A percentile compares a stretch with the other conserved stretches of the same genome.
phyloP scores from a whole-genome alignment of 768 basidiomycete genomes.

The Filobasidium wieringae region DNA sequence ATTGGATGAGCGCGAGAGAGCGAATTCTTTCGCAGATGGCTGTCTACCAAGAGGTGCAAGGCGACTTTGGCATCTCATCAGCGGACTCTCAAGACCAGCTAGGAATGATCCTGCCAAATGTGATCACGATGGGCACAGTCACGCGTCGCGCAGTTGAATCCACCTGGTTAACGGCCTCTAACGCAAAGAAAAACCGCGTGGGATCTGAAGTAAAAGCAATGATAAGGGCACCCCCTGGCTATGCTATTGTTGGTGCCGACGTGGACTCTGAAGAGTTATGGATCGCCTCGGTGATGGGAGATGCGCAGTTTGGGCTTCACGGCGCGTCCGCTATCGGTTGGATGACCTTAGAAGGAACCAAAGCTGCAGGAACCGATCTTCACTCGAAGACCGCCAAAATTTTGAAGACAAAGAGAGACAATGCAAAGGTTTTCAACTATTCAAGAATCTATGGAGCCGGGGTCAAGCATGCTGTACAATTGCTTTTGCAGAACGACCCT shows the following conservation, averaged over 20 bases:
- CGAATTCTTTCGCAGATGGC: conserved; percentile 87
- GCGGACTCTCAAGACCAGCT: conserved; percentile 23
- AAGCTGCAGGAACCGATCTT: conserved; percentile 82
- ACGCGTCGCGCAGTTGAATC: conserved; percentile 94
- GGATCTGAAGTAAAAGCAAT: conserved; percentile 97
- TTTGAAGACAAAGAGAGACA: conserved; percentile 80
- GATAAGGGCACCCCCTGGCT: conserved; percentile 86
- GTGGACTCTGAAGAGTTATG: conserved; percentile 98
- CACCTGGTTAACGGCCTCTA: conserved; percentile 96
- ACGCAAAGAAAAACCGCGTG: conserved; percentile 94
- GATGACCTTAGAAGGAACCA: conserved; percentile 99
- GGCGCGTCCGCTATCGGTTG: conserved; percentile 94
- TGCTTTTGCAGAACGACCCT: conserved; percentile 74
- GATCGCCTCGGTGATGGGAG: conserved; percentile 98
- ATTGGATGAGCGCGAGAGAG: conserved; percentile 92
- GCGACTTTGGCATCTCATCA: conserved; percentile 47
- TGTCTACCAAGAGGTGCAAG: conserved; percentile 49
- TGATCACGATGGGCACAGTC: conserved; percentile 97
- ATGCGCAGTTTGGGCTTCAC: conserved; percentile 92
- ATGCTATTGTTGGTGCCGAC: conserved; percentile 91
- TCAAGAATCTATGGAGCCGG: conserved; percentile 98
- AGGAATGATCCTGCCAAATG: conserved; percentile 88
- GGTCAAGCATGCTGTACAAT: conserved; percentile 78
- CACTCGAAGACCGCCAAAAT: conserved; percentile 94
- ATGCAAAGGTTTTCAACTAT: conserved; percentile 96